Evolutionary conservation across 371 early-diverging fungal species (phyloP).

Genomic region (Actinomortierella wolfii): DNA sequence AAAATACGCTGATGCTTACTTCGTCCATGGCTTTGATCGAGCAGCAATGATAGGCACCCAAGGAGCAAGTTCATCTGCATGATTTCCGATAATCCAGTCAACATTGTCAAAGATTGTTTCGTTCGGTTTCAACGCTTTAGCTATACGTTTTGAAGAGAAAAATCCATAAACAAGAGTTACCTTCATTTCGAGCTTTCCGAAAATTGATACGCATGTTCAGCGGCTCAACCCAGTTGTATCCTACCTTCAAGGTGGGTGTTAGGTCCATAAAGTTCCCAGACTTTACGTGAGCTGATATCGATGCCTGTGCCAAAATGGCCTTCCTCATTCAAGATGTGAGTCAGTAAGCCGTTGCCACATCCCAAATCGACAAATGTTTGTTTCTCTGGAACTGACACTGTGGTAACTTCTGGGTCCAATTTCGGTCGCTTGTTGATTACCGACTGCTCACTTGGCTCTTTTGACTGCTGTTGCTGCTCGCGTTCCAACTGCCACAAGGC

Average conservation of each 20-base stretch:
- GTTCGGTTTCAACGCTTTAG: constrained; percentile 67
- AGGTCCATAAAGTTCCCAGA: constrained; percentile 66
- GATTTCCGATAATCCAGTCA: constrained; percentile 91
- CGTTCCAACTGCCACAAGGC: constrained; percentile 73
- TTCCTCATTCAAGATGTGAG: constrained; percentile 77
- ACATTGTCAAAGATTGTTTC: constrained; percentile 50
- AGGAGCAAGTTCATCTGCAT: constrained; percentile 89
- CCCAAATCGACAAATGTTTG: constrained; percentile 86
- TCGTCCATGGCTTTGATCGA: constrained; percentile 59
- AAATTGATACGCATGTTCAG: too few species aligned
- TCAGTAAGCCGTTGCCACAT: constrained; percentile 91
- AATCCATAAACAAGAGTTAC: too few species aligned
- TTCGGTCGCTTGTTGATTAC: neutral
- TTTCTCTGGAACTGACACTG: constrained; percentile 23
- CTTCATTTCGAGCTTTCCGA: too few species aligned
- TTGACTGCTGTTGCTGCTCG: constrained; percentile 1
- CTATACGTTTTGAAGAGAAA: constrained; percentile 24
- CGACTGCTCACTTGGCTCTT: neutral
- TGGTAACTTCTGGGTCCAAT: too few species aligned
- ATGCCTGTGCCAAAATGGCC: constrained; percentile 82
- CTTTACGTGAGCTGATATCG: constrained; percentile 77
- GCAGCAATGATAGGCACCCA: constrained; percentile 87
- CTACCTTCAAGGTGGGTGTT: constrained; percentile 30
- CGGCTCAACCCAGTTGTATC: too few species aligned
- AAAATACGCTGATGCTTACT: constrained; percentile 44